Evolutionary conservation across 352 stramenopile genomes (phyloP), one percentile per base, ranked within the genome.

Genomic region (Globisporangium parvum): DNA sequence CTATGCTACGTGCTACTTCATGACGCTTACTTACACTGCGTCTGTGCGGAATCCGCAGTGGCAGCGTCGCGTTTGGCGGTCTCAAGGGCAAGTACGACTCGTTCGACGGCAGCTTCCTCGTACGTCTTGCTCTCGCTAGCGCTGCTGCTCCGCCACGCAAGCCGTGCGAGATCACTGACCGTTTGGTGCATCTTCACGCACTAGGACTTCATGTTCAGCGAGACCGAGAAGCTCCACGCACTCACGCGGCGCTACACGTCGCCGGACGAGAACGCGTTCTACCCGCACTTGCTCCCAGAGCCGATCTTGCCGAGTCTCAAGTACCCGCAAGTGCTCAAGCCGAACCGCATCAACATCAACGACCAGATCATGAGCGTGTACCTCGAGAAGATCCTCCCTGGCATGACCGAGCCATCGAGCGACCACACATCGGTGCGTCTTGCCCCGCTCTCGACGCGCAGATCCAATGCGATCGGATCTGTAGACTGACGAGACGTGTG

Each of bases 221-320:
- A 98, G 70, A 99, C 96, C 3, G 95, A 98, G 69, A 96, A 96
- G 65, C 69, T 98, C 24, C 92, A 98, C 55, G 87, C 89, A 24
- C 73, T 96, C 46, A 87, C 97, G 28, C 87, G 97, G 23, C 92
- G 97, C n/a, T 99, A 99, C 83, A 98, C 91, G 62, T 98, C 91
- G 28, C 95, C 96, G 17, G 96, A 99, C 63, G 97, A 99, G 78
- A 96, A 99, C 57, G 84, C 96, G 21, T 99, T 99, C 75, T 99
- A 98, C 66, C 93, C 91, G 37, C 72, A 96, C 42, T 64, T 91
- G 47, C 65, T 99, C 24, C 93, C 92, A 9, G 77, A 90, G 49
- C 83, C 95, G 4, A 96, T 98, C 35, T 69, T 99, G 37, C 86
- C 93, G 15, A 83, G 80, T 23, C 71, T 99, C 37, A 73, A 96